Base-by-base conservation (phyloP, 768 basidiomycete genomes). In the Podaxis sp. region DNA sequence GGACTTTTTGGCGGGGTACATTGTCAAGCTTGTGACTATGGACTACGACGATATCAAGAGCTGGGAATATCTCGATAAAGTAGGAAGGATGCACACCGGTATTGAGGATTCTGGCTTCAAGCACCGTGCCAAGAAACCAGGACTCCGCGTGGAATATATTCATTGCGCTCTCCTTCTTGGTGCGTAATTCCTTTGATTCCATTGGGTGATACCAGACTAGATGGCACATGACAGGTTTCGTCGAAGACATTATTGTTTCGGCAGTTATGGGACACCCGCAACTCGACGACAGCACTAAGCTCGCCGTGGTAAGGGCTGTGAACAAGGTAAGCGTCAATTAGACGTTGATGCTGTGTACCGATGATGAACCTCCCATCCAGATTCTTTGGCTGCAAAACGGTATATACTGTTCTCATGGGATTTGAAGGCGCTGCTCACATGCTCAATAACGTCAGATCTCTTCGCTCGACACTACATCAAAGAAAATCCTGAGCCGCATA, bases 61-160 rank as follows among this genome's bases (percentile, higher is more conserved):
- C 8, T 82, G 80, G 80, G 77, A 79, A 44, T 82, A 82, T 62
- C 68, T 80, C 28, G 74, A 79, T 65, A 82, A 80, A 65, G 82
- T 83, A 39, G 81, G 79, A 2, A 67, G 79, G 48, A 82, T 82
- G 81, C 82, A 82, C 66, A 82, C 81, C 0, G 82, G 81, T 12
- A 46, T 48, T 39, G 56, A 57, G 36, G 39, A 54, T 9, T 64
- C 33, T 12, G 42, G 26, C 7, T 42, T 33, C 36, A 26, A 26
- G 46, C 42, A 44, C 54, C 36, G 33, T 17, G n/a, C 52, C 11
- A 56, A 69, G 30, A 74, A 73, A 63, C 70, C 72, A 24, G 67
- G 67, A 11, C 64, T 82, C 68, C 76, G 72, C 68, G 80, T 71
- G 64, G 77, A 78, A 64, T 76, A 72, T 53, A 69, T 75, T 5